Evolutionary conservation across 1,284 basidiomycete genomes (phyloP).

Genomic region (Cutaneotrichosporon cyanovorans): DNA sequence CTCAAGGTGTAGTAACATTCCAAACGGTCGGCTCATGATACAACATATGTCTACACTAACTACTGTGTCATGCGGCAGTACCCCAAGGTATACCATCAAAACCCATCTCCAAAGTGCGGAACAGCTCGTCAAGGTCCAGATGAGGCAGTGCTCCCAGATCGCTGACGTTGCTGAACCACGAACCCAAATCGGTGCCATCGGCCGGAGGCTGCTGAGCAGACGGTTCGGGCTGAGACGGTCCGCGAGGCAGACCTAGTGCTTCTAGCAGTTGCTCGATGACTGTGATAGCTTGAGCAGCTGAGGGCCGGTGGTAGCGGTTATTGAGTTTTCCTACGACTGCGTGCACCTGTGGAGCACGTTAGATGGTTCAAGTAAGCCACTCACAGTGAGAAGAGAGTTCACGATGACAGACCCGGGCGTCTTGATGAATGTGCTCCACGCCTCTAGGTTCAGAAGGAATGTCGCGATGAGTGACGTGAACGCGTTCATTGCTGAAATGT

Average conservation of each 20-base stretch:
- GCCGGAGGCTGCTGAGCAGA: background rate
- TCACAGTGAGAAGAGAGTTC: slow-evolving; percentile 1
- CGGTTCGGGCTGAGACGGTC: background rate
- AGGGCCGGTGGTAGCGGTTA: slow-evolving; percentile 7
- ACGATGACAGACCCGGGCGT: slow-evolving; percentile 3
- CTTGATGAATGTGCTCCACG: slow-evolving; percentile 13
- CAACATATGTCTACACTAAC: background rate
- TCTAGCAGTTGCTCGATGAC: slow-evolving; percentile 9
- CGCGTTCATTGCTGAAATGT: slow-evolving; percentile 15
- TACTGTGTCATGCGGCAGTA: background rate
- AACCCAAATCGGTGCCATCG: background rate
- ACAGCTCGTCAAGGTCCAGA: slow-evolving; percentile 11
- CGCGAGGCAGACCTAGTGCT: slow-evolving; percentile 2
- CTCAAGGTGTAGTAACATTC: too few species aligned
- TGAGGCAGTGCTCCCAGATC: slow-evolving; percentile 6
- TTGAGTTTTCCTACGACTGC: slow-evolving; percentile 2
- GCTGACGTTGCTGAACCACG: background rate
- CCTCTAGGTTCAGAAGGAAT: slow-evolving; percentile 14
- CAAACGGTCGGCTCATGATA: background rate
- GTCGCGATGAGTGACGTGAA: slow-evolving; percentile 20
- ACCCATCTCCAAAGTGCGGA: background rate
- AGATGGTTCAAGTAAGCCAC: too few species aligned
- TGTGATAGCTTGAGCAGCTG: slow-evolving; percentile 2
- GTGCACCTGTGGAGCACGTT: background rate
- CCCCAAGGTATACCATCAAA: background rate